Evolutionary conservation across 2,329 filamentous ascomycete genomes (phyloP).

Genomic region (Colletotrichum tofieldiae): DNA sequence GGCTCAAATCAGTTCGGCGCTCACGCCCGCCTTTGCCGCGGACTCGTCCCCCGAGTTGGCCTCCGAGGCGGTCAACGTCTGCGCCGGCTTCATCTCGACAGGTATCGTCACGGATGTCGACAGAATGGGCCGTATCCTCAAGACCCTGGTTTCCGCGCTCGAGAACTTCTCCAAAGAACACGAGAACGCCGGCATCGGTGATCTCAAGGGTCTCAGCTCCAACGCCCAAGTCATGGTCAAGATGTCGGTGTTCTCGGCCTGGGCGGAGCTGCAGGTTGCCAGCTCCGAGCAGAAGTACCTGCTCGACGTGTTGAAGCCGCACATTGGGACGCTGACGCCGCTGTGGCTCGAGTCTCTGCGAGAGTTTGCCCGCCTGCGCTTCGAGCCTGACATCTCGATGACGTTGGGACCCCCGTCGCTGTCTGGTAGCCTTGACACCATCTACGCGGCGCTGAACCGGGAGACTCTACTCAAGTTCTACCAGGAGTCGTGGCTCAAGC

Average conservation of each 20-base stretch:
- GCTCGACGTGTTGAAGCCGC: constrained; percentile 88
- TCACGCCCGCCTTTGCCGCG: constrained; percentile 95
- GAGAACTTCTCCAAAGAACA: constrained; percentile 91
- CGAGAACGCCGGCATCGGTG: constrained; percentile 90
- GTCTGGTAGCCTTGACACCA: constrained; percentile 90
- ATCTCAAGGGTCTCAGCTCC: constrained; percentile 91
- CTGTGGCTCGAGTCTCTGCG: constrained; percentile 94
- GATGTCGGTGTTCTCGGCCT: constrained; percentile 96
- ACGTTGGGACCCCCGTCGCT: constrained; percentile 86
- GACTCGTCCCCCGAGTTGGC: constrained; percentile 97
- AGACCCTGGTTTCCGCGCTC: constrained; percentile 89
- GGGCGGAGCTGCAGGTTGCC: constrained; percentile 96
- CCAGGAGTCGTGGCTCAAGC: constrained; percentile 95
- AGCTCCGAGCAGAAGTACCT: constrained; percentile 94
- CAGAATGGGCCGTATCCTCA: constrained; percentile 98
- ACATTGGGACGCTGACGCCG: constrained; percentile 91
- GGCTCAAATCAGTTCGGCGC: constrained; percentile 95
- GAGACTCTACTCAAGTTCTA: constrained; percentile 97
- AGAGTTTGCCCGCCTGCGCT: constrained; percentile 92
- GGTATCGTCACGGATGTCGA: constrained; percentile 98
- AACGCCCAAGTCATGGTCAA: constrained; percentile 99
- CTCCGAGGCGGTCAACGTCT: constrained; percentile 96
- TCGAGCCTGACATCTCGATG: constrained; percentile 97
- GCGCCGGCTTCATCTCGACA: constrained; percentile 96
- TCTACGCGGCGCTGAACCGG: constrained; percentile 94